These are phyloP conservation scores for Rhizopogon salebrosus DNA, from an alignment of 768 basidiomycete species.

Conservation along the genomic window DNA sequence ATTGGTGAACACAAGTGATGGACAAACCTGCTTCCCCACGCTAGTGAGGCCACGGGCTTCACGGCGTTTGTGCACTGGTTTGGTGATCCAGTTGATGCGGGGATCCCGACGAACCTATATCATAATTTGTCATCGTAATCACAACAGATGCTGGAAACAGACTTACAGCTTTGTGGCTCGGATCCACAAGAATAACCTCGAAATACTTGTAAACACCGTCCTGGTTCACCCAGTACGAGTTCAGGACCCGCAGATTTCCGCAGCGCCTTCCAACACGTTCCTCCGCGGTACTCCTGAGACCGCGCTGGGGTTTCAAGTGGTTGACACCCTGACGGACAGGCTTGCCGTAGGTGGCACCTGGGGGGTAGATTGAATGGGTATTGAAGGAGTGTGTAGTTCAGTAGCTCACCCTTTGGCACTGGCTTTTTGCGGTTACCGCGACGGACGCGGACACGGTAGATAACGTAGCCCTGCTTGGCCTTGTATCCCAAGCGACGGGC, in stretches of 20 bases:
- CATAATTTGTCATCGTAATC: constrained; percentile 9
- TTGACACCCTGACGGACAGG: constrained; percentile 99
- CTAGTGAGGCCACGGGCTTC: constrained; percentile 97
- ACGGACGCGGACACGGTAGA: constrained; percentile 97
- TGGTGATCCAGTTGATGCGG: constrained; percentile 98
- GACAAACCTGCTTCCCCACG: constrained; percentile 85
- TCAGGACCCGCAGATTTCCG: constrained; percentile 92
- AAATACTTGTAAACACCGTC: constrained; percentile 99
- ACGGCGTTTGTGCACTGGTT: constrained; percentile 97
- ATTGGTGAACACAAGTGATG: background rate
- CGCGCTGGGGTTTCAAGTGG: constrained; percentile 96
- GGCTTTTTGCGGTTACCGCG: constrained; percentile 99
- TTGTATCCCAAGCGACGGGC: constrained; percentile 98
- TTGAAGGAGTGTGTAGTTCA: background rate
- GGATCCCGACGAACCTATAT: constrained; percentile 86
- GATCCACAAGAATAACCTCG: constrained; percentile 98
- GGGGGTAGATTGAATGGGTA: background rate
- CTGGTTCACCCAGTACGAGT: constrained; percentile 99
- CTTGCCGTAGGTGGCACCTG: constrained; percentile 97
- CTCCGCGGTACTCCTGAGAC: constrained; percentile 90
- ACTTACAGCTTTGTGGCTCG: constrained; percentile 87
- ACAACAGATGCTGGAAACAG: background rate
- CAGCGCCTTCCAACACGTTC: constrained; percentile 97
- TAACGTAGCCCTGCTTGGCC: constrained; percentile 98
- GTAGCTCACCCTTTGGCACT: constrained; percentile 81